Conservation (phyloP, 352 stramenopile species). For the Pythium guiyangense region DNA sequence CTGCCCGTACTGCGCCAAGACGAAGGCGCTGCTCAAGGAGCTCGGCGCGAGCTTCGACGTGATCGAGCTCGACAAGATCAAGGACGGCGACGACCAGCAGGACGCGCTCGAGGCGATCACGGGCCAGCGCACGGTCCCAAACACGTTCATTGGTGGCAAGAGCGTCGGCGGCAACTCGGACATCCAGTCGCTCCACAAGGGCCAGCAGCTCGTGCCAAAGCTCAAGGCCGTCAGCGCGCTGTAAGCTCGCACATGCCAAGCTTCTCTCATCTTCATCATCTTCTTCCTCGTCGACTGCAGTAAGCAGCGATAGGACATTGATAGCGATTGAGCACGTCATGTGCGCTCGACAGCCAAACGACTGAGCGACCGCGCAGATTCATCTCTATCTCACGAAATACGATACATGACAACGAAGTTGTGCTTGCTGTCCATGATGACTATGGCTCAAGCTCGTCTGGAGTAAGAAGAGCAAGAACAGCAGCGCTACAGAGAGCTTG, state of each 20-base stretch:
- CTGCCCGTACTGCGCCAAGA: conserved; percentile 92
- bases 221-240: conserved; percentile 66
- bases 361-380: too few species aligned
- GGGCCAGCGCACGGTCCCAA: conserved; percentile 94
- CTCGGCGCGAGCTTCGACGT: conserved; percentile 48
- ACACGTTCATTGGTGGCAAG: conserved; percentile 95
- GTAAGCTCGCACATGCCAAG: conserved; percentile 1
- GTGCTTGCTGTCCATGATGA: too few species aligned
- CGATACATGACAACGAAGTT: too few species aligned
- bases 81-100: conserved; percentile 48
- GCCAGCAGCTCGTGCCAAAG: conserved; percentile 87
- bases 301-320: too few species aligned
- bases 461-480: too few species aligned
- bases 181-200: conserved; percentile 82
- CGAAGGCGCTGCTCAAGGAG: conserved; percentile 56
- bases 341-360: too few species aligned
- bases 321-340: too few species aligned
- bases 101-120: conserved; percentile 58
- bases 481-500: too few species aligned
- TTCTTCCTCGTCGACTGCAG: too few species aligned
- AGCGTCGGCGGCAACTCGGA: conserved; percentile 95
- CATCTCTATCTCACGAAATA: too few species aligned
- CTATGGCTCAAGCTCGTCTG: too few species aligned
- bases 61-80: conserved; percentile 58
- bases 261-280: too few species aligned